Percentiles rank a stretch among this genome's conserved stretches.
These are phyloP conservation scores for Allomyces macrogynus DNA, from an alignment of 192 early-diverging fungal species.

Conservation along the genomic window DNA sequence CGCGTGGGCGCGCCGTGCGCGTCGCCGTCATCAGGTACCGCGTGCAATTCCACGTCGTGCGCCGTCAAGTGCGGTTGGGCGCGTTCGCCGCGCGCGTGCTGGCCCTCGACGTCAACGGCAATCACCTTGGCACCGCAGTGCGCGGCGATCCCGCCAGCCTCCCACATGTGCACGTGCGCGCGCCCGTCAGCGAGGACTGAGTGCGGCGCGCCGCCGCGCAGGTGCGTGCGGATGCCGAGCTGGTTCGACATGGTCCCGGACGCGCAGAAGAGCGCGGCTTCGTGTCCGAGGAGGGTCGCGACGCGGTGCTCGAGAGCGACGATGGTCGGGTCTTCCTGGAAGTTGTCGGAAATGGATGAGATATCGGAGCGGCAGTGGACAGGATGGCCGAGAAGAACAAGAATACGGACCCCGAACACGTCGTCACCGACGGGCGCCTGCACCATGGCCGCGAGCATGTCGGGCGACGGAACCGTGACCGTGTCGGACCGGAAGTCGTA, in stretches of 20 bases:
- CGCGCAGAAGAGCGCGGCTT: slow-evolving; percentile 58
- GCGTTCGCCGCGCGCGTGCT: slow-evolving; percentile 10
- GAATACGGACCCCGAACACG: slow-evolving; percentile 17
- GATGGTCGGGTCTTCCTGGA: slow-evolving; percentile 56
- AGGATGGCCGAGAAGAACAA: no score
- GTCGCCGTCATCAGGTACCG: slow-evolving; percentile 38
- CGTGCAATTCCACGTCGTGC: slow-evolving; percentile 28
- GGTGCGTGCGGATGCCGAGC: slow-evolving; percentile 52
- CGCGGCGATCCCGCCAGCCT: slow-evolving; percentile 59
- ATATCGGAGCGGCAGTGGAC: no score
- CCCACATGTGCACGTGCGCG: slow-evolving; percentile 58
- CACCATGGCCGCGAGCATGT: slow-evolving; percentile 37
- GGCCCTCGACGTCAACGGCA: slow-evolving; percentile 18
- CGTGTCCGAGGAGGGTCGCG: slow-evolving; percentile 49
- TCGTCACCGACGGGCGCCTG: slow-evolving; percentile 39
- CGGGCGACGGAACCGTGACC: slow-evolving; percentile 33
- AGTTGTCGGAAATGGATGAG: neutral
- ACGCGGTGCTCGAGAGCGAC: slow-evolving; percentile 46
- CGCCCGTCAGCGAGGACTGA: slow-evolving; percentile 53
- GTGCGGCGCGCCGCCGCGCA: slow-evolving; percentile 47
- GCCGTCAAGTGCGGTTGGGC: slow-evolving; percentile 39
- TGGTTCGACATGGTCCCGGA: slow-evolving; percentile 72
- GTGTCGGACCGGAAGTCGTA: slow-evolving; percentile 18
- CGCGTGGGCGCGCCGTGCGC: slow-evolving; percentile 62
- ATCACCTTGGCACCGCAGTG: slow-evolving; percentile 50